Conservation (phyloP, 352 stramenopile species). For the Elongisporangium prolatum region DNA sequence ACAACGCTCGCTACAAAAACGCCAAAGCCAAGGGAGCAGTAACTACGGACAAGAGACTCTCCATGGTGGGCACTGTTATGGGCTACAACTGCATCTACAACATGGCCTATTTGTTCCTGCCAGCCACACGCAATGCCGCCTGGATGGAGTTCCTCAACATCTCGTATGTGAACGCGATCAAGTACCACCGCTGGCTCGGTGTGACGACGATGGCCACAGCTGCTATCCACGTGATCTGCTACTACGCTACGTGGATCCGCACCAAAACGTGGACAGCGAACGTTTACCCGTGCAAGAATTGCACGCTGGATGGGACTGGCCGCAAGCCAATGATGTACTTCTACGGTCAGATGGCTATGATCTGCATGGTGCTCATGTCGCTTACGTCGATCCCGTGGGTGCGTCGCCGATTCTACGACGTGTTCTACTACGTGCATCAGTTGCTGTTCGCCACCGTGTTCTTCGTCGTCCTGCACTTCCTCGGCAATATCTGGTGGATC, state of each 20-base stretch:
- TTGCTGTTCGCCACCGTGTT: slow-evolving; percentile 27
- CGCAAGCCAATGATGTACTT: slow-evolving; percentile 35
- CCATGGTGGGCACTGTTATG: slow-evolving; percentile 1
- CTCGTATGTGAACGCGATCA: slow-evolving; percentile 30
- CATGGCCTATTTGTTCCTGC: slow-evolving; percentile 31
- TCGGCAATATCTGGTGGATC: slow-evolving; percentile 25
- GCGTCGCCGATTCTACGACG: slow-evolving; percentile 32
- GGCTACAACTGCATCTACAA: slow-evolving; percentile 30
- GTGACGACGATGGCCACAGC: slow-evolving; percentile 13
- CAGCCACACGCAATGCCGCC: slow-evolving; percentile 24
- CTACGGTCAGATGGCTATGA: slow-evolving; percentile 30
- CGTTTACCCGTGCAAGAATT: slow-evolving; percentile 35
- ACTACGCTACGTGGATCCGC: slow-evolving; percentile 23
- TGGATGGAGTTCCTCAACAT: slow-evolving; percentile 36
- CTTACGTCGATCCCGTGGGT: slow-evolving; percentile 29
- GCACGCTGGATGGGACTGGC: slow-evolving; percentile 16
- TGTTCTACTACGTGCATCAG: slow-evolving; percentile 44
- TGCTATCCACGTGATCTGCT: slow-evolving; percentile 18
- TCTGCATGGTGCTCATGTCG: slow-evolving; percentile 29
- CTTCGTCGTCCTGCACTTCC: slow-evolving; percentile 35
- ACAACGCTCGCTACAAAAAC: slow-evolving; percentile 8
- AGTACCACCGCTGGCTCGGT: slow-evolving; percentile 37
- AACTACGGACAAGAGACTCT: slow-evolving; percentile 3
- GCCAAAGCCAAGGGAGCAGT: background rate
- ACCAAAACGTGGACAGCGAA: slow-evolving; percentile 14